Percentiles rank a stretch among this genome's conserved stretches.
phyloP scores from a whole-genome alignment of 1,284 basidiomycete genomes.

The Cryptococcus depauperatus region DNA sequence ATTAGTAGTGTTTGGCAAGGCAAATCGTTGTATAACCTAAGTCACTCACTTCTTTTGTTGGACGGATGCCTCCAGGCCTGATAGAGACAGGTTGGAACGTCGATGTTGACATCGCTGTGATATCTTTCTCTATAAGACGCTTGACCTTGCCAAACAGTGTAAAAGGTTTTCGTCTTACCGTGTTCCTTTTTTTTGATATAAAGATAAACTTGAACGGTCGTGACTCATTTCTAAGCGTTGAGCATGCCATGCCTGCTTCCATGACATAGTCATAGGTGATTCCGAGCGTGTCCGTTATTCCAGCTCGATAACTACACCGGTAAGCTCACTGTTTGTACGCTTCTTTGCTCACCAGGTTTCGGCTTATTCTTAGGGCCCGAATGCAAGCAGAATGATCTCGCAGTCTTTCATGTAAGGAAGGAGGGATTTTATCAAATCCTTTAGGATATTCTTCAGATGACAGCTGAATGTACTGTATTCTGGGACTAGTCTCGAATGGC shows the following conservation, averaged over 20 bases:
- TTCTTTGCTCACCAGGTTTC: constrained; percentile 23
- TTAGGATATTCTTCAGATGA: constrained; percentile 21
- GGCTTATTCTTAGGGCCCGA: constrained; percentile 29
- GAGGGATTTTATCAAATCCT: constrained; percentile 20
- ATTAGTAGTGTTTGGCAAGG: not conserved
- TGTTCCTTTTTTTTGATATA: constrained; percentile 24
- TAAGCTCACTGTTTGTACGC: constrained; percentile 27
- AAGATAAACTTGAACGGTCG: constrained; percentile 28
- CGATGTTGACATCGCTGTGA: constrained; percentile 7
- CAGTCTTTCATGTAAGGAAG: constrained; percentile 12
- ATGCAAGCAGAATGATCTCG: constrained; percentile 17
- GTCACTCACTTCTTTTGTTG: constrained; percentile 19
- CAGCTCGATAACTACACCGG: not conserved
- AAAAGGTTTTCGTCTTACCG: constrained; percentile 14
- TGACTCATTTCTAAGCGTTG: constrained; percentile 12
- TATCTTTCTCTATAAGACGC: constrained; percentile 21
- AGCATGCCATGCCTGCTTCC: constrained; percentile 15
- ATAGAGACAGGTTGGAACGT: constrained; percentile 17
- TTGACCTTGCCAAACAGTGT: constrained; percentile 20
- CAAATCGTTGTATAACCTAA: not conserved
- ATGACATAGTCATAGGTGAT: constrained; percentile 30
- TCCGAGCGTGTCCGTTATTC: constrained; percentile 2
- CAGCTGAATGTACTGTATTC: constrained; percentile 19
- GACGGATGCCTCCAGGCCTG: constrained; percentile 23
- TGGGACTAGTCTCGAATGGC: constrained; percentile 11